A percentile compares a stretch with the other conserved stretches of the same genome.
Conservation (phyloP, 805 yeast species). For the Ogataea thermomethanolica region DNA sequence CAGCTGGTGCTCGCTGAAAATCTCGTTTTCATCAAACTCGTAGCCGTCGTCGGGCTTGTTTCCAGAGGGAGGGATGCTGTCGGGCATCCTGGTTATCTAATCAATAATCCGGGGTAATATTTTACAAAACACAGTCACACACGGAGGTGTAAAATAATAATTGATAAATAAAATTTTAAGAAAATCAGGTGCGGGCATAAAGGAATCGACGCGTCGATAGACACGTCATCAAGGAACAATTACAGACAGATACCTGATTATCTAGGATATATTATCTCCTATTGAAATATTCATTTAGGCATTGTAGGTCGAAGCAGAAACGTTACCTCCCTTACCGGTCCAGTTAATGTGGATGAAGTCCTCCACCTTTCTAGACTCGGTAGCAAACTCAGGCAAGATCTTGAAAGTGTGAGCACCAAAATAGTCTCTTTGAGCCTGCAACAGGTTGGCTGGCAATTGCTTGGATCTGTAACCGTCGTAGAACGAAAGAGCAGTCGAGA, state of each 20-base stretch:
- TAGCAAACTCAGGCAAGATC: conserved; percentile 83
- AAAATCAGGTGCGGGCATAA: no score
- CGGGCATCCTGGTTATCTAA: conserved; percentile 18
- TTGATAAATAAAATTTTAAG: no score
- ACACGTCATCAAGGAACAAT: neutral
- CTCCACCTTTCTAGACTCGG: conserved; percentile 71
- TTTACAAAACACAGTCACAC: conserved; percentile 26
- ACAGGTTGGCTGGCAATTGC: conserved; percentile 92
- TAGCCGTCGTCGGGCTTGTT: conserved; percentile 9
- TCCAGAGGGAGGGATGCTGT: conserved; percentile 5
- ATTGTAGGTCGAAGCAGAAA: conserved; percentile 89
- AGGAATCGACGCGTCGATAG: conserved; percentile 3
- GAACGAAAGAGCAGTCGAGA: conserved; percentile 94
- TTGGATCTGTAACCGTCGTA: conserved; percentile 98
- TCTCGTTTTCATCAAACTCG: conserved; percentile 14
- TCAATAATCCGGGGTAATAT: conserved; percentile 23
- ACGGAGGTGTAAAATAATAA: conserved; percentile 1
- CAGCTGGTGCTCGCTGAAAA: conserved; percentile 15
- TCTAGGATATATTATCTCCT: conserved; percentile 4
- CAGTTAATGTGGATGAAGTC: conserved; percentile 94
- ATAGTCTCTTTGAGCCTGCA: conserved; percentile 99
- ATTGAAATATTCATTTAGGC: conserved; percentile 50
- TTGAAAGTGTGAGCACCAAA: conserved; percentile 99
- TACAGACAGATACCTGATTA: neutral
- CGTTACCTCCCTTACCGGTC: conserved; percentile 99